Evolutionary conservation across 257 asterid genomes (phyloP).

Genomic region (Linderniella brevidens): DNA sequence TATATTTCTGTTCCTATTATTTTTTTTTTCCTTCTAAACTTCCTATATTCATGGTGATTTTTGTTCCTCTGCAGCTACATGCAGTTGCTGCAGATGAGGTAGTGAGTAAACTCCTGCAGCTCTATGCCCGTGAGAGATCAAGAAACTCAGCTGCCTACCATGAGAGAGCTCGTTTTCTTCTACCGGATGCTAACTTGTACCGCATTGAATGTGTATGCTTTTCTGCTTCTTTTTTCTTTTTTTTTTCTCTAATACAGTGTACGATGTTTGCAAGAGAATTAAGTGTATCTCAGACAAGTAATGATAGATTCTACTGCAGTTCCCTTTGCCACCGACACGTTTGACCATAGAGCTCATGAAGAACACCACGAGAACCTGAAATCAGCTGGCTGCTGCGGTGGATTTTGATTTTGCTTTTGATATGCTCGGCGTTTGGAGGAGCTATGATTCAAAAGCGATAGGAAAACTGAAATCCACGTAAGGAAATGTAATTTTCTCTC

Average conservation of each 20-base stretch:
- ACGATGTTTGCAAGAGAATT: neutral
- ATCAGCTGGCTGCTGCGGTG: constrained; percentile 31
- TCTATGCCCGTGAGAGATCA: constrained; percentile 41
- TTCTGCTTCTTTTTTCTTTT: neutral
- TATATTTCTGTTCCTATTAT: neutral
- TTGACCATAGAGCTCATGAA: constrained; percentile 57
- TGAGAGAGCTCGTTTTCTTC: constrained; percentile 38
- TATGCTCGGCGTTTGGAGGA: too few species aligned
- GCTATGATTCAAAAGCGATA: too few species aligned
- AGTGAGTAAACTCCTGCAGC: constrained; percentile 47
- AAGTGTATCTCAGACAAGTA: neutral
- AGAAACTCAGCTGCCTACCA: constrained; percentile 38
- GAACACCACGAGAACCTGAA: constrained; percentile 39
- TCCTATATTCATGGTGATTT: constrained; percentile 12
- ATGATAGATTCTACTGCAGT: constrained; percentile 20
- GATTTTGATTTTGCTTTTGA: constrained; percentile 48
- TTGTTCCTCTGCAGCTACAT: constrained; percentile 29
- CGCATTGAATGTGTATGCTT: constrained; percentile 50
- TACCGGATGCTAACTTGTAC: constrained; percentile 43
- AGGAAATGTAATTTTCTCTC: too few species aligned
- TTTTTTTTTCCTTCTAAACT: too few species aligned
- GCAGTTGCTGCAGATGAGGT: constrained; percentile 40
- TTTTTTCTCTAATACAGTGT: neutral
- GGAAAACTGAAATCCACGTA: too few species aligned
- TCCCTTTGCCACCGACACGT: constrained; percentile 19